Base-by-base conservation (phyloP, 2,329 filamentous ascomycete species). In the Huntiella bhutanensis region DNA sequence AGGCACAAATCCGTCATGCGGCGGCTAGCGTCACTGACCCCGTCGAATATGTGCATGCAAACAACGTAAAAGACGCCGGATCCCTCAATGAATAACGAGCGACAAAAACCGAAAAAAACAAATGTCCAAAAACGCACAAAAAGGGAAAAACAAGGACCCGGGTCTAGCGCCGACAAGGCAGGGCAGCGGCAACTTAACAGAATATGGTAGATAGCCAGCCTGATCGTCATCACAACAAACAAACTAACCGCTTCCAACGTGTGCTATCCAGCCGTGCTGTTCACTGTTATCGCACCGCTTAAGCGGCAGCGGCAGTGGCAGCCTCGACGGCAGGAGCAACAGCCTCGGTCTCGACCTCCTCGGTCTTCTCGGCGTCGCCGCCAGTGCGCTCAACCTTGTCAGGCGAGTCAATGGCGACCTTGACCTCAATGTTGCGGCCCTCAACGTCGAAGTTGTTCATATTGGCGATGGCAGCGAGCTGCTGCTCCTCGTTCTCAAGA, bases 381-480 rank as follows among this genome's bases (percentile, higher is more conserved):
- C 82, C 77, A 62, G 95, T 88, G 67, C 95, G 88, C 54, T 80
- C 75, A 51, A 75, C 79, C 81, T 96, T 98, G 68, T 92, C 88
- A 54, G 91, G 91, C 73, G 86, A 95, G 71, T 98, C 91, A 60
- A 98, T 96, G 61, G 91, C 91, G 62, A 98, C 87, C 82, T 98
- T 98, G 75, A 98, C 91, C 54, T 91, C 91, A 57, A 98, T 98
- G 71, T 96, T 88, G 59, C 91, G 88, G 54, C 88, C 91, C 65
- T 96, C 91, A 55, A 98, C 91, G 64, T 94, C 84, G 78, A 94
- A 96, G 68, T 86, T 91, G 68, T 98, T 95, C 91, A 98, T 98
- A 73, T 98, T 91, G 45, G 69, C 62, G 54, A 95, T 92, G 54
- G 91, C 91, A 81, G 95, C 94, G 69, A 92, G 79, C 74, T 98